Evolutionary conservation across 495 filamentous ascomycete genomes (phyloP), one percentile per base, ranked within the genome.

Genomic region (Penicillium tannophilum): DNA sequence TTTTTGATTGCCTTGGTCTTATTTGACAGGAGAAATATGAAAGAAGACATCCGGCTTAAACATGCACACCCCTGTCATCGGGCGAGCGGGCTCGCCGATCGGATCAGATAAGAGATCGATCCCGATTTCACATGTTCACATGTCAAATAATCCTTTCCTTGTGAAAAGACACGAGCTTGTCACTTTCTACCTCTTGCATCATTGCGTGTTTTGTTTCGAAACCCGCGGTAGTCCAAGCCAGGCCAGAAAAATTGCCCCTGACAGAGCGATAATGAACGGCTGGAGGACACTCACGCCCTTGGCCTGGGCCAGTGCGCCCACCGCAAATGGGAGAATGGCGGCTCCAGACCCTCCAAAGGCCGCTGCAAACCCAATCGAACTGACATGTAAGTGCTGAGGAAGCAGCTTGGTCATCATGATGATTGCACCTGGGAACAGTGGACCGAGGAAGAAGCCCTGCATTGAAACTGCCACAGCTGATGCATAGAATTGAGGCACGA

Each of bases 381-480:
- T 84, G 35, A 96, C 90, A 66, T 96, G 92, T 16, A 92, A 77
- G 58, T 90, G 84, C 26, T 76, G 77, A 3, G 92, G 91, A 8
- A 96, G 80, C 2, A 95, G 79, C 69, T 92, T 94, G 0, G 90
- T 91, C n/a, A 88, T 83, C 20, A 86, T 87, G 11, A 93, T 84
- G 14, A 96, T 82, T 14, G 84, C 89, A 3, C 88, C 90, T 0
- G 92, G 92, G 72, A 94, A 85, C 14, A 84, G 61, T 7, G 81
- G 82, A 0, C 83, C 86, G 0, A 86, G 71, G 68, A 92, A 90
- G 77, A 93, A 90, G 3, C 90, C 90, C 17, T 89, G 79, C 8
- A 91, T 68, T 17, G 83, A 78, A 36, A 91, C 79, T 16, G 87
- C 85, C 17, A 91, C 79, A 3, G 88, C 88, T 11, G 86, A 88